Base-by-base conservation (phyloP, 768 basidiomycete species). In the Dendrothele bispora region DNA sequence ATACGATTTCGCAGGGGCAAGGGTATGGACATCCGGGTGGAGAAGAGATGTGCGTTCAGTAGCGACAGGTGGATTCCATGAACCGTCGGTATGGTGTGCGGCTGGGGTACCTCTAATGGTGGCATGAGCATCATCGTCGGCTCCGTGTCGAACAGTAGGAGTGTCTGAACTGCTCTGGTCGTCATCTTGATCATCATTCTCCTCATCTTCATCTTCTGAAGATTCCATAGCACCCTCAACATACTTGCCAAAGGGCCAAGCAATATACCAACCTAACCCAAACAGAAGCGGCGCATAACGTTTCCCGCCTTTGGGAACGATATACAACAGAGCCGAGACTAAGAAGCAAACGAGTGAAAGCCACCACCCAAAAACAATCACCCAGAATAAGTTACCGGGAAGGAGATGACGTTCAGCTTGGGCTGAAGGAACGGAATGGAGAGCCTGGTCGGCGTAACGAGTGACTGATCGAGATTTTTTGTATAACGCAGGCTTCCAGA, bases 401-500 rank as follows among this genome's bases (percentile, higher is more conserved):
- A 92, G 79, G 10, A 98, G 75, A 69, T 98, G 95, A 24, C 92
- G 84, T 59, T 95, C 93, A 2, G 91, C 93, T 52, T 93, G 90
- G 2, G 92, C 88, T 17, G 92, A 95, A 2, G 97, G 97, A 25
- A 91, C 78, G 11, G 88, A 81, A 63, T 99, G 97, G 4, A 99
- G 80, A 0, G 90, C 97, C 49, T 89, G 84, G 65, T 99, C 97
- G 29, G 97, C 97, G 69, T 93, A 83, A 42, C 95, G 91, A 40
- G 95, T 98, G 58, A 99, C 91, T 2, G 95, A 91, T 26, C 97
- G 86, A 26, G 90, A 88, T 64, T 99, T 99, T 69, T 95, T 94
- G 83, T 99, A 99, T 49, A 99, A 68, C 0, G 97, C 97, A 18
- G 97, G 97, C 66, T 99, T 99, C 97, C 97, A 99, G 63, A 99